Conservation (phyloP, 192 early-diverging fungal species). For the Umbelopsis ramanniana region DNA sequence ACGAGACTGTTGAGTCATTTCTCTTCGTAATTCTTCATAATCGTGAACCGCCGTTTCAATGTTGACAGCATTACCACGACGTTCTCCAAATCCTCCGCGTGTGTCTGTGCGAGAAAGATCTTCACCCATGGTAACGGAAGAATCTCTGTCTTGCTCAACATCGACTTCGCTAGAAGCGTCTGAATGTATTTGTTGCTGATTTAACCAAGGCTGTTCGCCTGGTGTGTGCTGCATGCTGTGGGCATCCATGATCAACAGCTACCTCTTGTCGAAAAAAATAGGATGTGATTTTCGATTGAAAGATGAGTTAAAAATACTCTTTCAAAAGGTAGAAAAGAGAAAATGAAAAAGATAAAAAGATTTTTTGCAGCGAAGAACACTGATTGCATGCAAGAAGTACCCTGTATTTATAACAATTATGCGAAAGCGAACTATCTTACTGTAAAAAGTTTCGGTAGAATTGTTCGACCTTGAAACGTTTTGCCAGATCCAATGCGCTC, state of each 20-base stretch:
- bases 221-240: constrained; percentile 14
- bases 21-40: constrained; percentile 33
- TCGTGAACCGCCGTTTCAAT: constrained; percentile 31
- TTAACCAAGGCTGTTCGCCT: constrained; percentile 18
- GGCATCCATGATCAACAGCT: constrained; percentile 4
- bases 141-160: neutral
- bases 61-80: constrained; percentile 39
- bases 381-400: no score
- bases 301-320: neutral
- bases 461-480: constrained; percentile 18
- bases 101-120: constrained; percentile 9
- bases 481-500: neutral
- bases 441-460: constrained; percentile 20
- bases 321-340: neutral
- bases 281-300: neutral
- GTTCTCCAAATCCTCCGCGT: constrained; percentile 37
- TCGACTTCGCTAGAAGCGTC: neutral
- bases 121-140: neutral
- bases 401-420: constrained; percentile 5
- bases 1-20: constrained; percentile 36
- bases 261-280: neutral
- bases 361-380: neutral
- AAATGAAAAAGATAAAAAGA: neutral
- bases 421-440: neutral
- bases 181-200: neutral